phyloP scores from a whole-genome alignment of 805 yeast genomes.

The Yarrowia sp. region DNA sequence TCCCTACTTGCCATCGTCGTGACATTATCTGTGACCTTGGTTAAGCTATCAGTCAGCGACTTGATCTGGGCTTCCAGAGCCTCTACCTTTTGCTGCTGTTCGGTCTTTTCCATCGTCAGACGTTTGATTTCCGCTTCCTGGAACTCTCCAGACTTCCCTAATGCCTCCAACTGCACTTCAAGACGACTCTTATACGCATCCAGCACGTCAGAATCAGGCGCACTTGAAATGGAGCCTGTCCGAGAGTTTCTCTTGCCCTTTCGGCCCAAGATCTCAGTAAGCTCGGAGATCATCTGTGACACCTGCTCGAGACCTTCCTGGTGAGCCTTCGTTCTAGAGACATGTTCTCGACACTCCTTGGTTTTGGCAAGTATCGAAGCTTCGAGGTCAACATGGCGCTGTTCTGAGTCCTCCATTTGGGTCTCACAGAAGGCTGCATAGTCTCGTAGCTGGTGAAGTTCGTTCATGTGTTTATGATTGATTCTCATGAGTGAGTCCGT shows the following conservation, averaged over 20 bases:
- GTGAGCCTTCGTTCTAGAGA: background rate
- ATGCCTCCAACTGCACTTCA: background rate
- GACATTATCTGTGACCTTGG: background rate
- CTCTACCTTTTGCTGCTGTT: slow-evolving; percentile 1
- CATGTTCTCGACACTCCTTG: slow-evolving; percentile 12
- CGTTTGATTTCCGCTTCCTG: slow-evolving; percentile 2
- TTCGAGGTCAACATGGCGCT: background rate
- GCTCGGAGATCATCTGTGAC: slow-evolving; percentile 1
- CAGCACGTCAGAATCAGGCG: background rate
- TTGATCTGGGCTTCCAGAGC: background rate
- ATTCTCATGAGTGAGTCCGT: background rate
- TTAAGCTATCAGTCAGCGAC: background rate
- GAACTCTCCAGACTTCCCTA: background rate
- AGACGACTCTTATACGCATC: background rate
- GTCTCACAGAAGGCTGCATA: background rate
- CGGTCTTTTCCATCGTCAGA: background rate
- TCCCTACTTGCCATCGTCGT: background rate
- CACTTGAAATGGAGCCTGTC: background rate
- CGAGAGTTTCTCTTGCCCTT: background rate
- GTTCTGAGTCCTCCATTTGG: background rate
- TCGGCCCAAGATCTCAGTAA: background rate
- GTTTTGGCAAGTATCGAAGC: slow-evolving; percentile 6
- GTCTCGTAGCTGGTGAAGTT: background rate
- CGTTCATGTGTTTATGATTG: background rate
- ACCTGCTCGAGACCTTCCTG: slow-evolving; percentile 17